phyloP scores from a whole-genome alignment of 208 protist species.

The Trypanosomatidae sp. region DNA sequence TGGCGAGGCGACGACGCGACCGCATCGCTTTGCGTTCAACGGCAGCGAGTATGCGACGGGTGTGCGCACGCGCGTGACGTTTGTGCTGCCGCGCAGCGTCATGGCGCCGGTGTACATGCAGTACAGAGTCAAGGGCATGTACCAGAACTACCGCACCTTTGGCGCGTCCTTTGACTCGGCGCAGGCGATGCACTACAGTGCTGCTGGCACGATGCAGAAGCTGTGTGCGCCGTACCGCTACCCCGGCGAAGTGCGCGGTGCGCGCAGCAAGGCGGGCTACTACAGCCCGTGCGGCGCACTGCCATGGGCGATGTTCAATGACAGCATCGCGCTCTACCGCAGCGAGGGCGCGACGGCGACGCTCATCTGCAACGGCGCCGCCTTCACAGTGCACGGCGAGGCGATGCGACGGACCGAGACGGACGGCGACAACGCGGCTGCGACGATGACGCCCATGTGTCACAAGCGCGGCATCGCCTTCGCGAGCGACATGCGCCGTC shows the following conservation, averaged over 20 bases:
- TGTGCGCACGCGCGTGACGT: constrained; percentile 12
- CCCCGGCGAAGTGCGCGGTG: constrained; percentile 38
- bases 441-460: constrained; percentile 29
- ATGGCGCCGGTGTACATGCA: constrained; percentile 91
- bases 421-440: constrained; percentile 8
- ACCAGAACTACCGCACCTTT: constrained; percentile 99
- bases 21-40: constrained; percentile 31
- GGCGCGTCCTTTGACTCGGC: constrained; percentile 80
- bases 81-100: constrained; percentile 62
- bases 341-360: constrained; percentile 6
- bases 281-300: constrained; percentile 94
- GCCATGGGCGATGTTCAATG: constrained; percentile 96
- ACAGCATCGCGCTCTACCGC: constrained; percentile 75
- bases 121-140: constrained; percentile 95
- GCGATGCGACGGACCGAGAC: no score
- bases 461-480: constrained; percentile 90
- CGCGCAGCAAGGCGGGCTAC: constrained; percentile 21
- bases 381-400: no score
- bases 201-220: constrained; percentile 10
- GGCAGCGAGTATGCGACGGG: constrained; percentile 21
- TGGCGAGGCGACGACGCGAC: no score
- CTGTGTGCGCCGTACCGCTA: constrained; percentile 31
- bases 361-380: constrained; percentile 70
- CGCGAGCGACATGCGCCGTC: constrained; percentile 62
- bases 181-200: constrained; percentile 35